A percentile compares a stretch with the other conserved stretches of the same genome.
These are phyloP conservation scores for Kalmusia sp. DNA, from an alignment of 2,329 filamentous ascomycete species.

Conservation along the genomic window DNA sequence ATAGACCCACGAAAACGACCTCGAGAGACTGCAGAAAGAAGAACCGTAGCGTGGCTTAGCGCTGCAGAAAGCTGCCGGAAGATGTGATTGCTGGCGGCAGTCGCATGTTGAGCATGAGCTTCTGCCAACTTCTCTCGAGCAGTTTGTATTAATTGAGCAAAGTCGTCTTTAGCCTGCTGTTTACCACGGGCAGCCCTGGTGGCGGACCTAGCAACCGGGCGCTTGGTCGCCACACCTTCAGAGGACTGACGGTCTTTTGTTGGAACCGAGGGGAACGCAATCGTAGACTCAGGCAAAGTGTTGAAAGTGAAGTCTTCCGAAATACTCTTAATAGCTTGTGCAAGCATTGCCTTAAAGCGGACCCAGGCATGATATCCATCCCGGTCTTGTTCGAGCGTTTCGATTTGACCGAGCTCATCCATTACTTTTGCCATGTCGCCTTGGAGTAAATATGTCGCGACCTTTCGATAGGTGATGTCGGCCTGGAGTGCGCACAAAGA, in stretches of 20 bases:
- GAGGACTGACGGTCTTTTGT: conserved; percentile 34
- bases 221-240: conserved; percentile 26
- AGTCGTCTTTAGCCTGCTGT: conserved; percentile 46
- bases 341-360: conserved; percentile 71
- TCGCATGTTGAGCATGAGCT: conserved; percentile 63
- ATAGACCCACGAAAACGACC: conserved; percentile 38
- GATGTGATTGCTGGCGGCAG: conserved; percentile 61
- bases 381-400: conserved; percentile 43
- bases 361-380: conserved; percentile 62
- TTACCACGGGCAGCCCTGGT: conserved; percentile 30
- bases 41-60: conserved; percentile 45
- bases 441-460: conserved; percentile 48
- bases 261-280: conserved; percentile 78
- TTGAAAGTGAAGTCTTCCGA: conserved; percentile 84
- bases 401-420: conserved; percentile 32
- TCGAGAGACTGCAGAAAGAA: conserved; percentile 47
- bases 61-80: conserved; percentile 59
- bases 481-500: conserved; percentile 53
- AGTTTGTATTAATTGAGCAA: conserved; percentile 67
- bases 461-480: conserved; percentile 60
- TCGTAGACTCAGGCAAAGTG: conserved; percentile 88
- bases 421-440: conserved; percentile 39
- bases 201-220: conserved; percentile 15
- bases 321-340: conserved; percentile 75
- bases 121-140: conserved; percentile 72